Percentiles rank a stretch among this genome's conserved stretches.
Evolutionary conservation across 23 red algal species (phyloP).

Genomic region (Gracilaria gracilis): DNA sequence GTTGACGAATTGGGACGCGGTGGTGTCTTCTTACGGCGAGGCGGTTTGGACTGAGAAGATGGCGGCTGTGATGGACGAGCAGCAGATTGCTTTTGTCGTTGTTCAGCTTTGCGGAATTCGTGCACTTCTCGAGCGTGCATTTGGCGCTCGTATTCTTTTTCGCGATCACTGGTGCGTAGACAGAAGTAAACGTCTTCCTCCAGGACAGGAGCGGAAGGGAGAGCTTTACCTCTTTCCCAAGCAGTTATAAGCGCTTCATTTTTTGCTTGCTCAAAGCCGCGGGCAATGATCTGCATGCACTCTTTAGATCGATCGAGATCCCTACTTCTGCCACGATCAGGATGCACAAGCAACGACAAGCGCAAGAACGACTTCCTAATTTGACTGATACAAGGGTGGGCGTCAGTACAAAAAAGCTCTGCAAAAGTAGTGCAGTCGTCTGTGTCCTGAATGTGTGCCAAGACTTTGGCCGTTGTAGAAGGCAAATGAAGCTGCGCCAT

Average conservation of each 20-base stretch:
- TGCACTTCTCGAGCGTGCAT: conserved; percentile 23
- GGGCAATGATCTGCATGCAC: conserved; percentile 42
- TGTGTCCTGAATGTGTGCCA: conserved; percentile 25
- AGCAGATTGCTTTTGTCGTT: conserved; percentile 8
- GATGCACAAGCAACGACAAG: conserved; percentile 19
- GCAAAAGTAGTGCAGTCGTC: conserved; percentile 44
- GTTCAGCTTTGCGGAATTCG: conserved; percentile 14
- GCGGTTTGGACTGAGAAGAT: not conserved
- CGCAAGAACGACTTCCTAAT: conserved; percentile 20
- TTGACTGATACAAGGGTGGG: conserved; percentile 16
- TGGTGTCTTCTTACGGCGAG: no score
- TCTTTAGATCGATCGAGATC: conserved; percentile 3
- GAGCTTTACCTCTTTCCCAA: conserved; percentile 2
- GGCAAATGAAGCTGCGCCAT: conserved; percentile 2
- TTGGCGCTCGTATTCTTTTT: conserved; percentile 36
- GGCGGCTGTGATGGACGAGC: not conserved
- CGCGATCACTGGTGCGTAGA: conserved; percentile 41
- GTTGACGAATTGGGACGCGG: no score
- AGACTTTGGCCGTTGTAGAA: conserved; percentile 1
- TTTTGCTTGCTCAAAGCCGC: conserved; percentile 48
- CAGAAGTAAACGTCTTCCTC: conserved; percentile 46
- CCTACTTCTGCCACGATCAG: conserved; percentile 19
- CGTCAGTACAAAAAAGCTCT: conserved; percentile 20
- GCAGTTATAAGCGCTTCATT: conserved; percentile 45
- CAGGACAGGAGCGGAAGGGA: not conserved